Evolutionary conservation across 805 yeast species (phyloP).

Genomic region (Candida montana): DNA sequence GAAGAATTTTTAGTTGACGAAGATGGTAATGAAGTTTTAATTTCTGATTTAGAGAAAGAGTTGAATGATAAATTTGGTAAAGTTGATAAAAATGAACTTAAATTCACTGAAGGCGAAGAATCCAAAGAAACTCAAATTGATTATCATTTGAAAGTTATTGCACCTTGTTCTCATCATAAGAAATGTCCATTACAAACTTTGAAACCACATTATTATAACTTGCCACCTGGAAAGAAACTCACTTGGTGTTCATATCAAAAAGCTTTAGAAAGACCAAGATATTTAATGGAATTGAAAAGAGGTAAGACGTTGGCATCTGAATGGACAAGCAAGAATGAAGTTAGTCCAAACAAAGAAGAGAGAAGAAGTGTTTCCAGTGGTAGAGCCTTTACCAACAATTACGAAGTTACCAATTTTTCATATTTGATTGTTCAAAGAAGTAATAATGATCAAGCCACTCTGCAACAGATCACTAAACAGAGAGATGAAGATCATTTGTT

Average conservation of each 20-base stretch:
- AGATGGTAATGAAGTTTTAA: conserved; percentile 8
- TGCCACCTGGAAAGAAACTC: conserved; percentile 51
- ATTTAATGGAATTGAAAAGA: conserved; percentile 74
- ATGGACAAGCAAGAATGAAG: conserved; percentile 50
- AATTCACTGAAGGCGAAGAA: conserved; percentile 24
- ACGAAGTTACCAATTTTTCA: conserved; percentile 67
- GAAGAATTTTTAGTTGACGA: conserved; percentile 22
- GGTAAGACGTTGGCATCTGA: conserved; percentile 68
- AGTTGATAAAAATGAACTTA: conserved; percentile 37
- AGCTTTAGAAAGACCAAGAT: conserved; percentile 71
- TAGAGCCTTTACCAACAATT: conserved; percentile 62
- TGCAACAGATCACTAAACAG: conserved; percentile 36
- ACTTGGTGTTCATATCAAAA: conserved; percentile 75
- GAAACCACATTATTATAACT: conserved; percentile 59
- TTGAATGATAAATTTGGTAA: conserved; percentile 38
- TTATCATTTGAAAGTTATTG: conserved; percentile 60
- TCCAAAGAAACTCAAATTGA: conserved; percentile 8
- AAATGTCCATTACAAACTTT: conserved; percentile 81
- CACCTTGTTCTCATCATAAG: conserved; percentile 89
- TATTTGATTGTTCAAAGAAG: conserved; percentile 70
- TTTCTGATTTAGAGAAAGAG: conserved; percentile 18
- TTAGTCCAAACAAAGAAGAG: conserved; percentile 46
- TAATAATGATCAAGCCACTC: conserved; percentile 34
- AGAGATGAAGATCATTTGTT: conserved; percentile 28
- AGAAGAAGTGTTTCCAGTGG: conserved; percentile 48